Evolutionary conservation across 768 basidiomycete genomes (phyloP), one percentile per base, ranked within the genome.

Genomic region (Lactarius tabidus): DNA sequence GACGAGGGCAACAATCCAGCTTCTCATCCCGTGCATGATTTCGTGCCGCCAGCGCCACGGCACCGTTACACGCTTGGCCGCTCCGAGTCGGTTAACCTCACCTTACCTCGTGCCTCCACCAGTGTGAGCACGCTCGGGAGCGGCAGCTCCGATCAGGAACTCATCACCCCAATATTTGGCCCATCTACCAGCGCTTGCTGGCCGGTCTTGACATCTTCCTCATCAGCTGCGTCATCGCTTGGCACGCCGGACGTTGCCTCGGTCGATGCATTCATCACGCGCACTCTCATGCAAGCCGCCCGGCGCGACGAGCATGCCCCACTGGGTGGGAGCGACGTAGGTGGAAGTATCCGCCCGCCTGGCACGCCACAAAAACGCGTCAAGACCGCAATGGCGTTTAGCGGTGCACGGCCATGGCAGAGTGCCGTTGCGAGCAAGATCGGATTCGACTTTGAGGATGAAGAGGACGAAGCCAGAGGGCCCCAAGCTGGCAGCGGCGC

Each of bases 301-400:
- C 61, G 84, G 14, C 79, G 82, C 17, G 88, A 85, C 65, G 79
- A 78, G 3, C 69, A 74, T 57, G 74, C 75, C 39, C 74, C 63
- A 72, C 70, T 5, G 77, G 79, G 41, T 67, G 67, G 28, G 68
- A n/a, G 2, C 17, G 65, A 62, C 28, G 57, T 56, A 38, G 57
- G 57, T 28, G 31, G 31, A 75, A 76, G 73, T 20, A 91, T 90
- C 79, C 86, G 80, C 62, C 83, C 84, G 7, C 91, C 91, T 1
- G 90, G 88, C 0, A 93, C 91, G 17, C 91, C 91, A 1, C 88
- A 91, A n/a, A 93, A 93, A 80, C 85, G 81, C 71, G 74, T 80
- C 63, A 87, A 87, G 75, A 85, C 84, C 26, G 80, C 82, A 79
- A 83, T 71, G 76, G 87, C 65, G 43, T 72, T 41, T 71, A 67